phyloP scores from a whole-genome alignment of 179 eudicot species.

The Monotropa hypopitys region DNA sequence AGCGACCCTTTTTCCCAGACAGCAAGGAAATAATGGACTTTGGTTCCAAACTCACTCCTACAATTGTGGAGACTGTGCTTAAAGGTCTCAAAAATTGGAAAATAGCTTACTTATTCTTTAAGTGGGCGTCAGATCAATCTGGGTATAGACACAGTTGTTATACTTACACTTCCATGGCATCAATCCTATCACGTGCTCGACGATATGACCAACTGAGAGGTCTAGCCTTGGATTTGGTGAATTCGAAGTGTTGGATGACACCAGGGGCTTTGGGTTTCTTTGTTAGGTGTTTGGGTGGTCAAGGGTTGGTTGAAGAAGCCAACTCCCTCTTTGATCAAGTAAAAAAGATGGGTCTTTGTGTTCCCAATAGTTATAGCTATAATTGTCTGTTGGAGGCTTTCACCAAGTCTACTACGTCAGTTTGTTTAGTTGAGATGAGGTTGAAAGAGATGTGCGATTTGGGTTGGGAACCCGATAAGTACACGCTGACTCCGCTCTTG shows the following conservation, averaged over 20 bases:
- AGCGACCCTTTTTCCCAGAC: not conserved
- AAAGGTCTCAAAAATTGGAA: slow-evolving; percentile 41
- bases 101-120: slow-evolving; percentile 41
- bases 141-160: slow-evolving; percentile 57
- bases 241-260: slow-evolving; percentile 29
- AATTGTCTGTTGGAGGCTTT: slow-evolving; percentile 61
- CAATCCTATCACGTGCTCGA: slow-evolving; percentile 62
- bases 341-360: slow-evolving; percentile 33
- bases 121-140: slow-evolving; percentile 48
- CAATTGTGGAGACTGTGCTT: slow-evolving; percentile 47
- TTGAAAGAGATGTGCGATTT: slow-evolving; percentile 49
- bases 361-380: slow-evolving; percentile 48
- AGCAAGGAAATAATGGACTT: slow-evolving; percentile 25
- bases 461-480: slow-evolving; percentile 48
- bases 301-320: slow-evolving; percentile 57
- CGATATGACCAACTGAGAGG: slow-evolving; percentile 50
- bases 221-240: slow-evolving; percentile 24
- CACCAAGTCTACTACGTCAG: slow-evolving; percentile 26
- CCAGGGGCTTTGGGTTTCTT: slow-evolving; percentile 74
- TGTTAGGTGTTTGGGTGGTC: slow-evolving; percentile 66
- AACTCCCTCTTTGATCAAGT: slow-evolving; percentile 51
- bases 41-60: slow-evolving; percentile 34
- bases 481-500: slow-evolving; percentile 55
- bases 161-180: slow-evolving; percentile 61
- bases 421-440: slow-evolving; percentile 40